Base-by-base conservation (phyloP, 257 asterid genomes). In the Anisodus tanguticus region DNA sequence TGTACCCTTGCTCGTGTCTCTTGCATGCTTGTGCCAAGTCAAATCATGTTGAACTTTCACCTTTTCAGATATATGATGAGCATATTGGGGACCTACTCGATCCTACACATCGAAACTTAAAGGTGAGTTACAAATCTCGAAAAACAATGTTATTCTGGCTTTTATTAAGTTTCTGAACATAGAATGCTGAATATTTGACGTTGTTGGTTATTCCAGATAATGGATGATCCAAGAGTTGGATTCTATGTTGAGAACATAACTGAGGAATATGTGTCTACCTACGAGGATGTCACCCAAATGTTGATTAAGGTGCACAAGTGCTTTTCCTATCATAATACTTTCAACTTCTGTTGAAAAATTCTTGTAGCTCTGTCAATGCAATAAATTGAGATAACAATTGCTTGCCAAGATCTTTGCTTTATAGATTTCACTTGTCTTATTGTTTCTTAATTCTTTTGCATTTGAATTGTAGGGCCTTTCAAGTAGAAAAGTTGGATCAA, bases 81-180 rank as follows among this genome's bases (percentile, higher is more conserved):
- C 95, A 93, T 90, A 93, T 95, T 79, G 93, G 97, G 81, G 99
- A 97, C 90, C 91, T 97, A 83, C 93, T 97, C 53, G 98, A 97
- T 93, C 97, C 99, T 22, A 89, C 92, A 47, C 94, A 89, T 83
- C 86, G 98, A 78, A 91, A 93, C 82, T 89, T 97, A 85, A 94
- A 93, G 99, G 99, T 97, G 31, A 74, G 69, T 51, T 77, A 17
- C 35, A 74, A 51, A 72, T 62, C 35, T 26, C 60, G 43, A 80
- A 79, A 59, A 19, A 63, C 1, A 9, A n/a, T 82, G 55, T 55
- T 35, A 57, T 79, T 37, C 82, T 35, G 8, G 53, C 3, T n/a
- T 0, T 63, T 31, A 4, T 82, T 82, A 19, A 26, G 43, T 69
- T 22, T 55, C 66, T 68, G 82, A 79, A 31, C 53, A 22, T 43